These are phyloP conservation scores for Cladobotryum protrusum DNA, from an alignment of 2,329 filamentous ascomycete species.

Conservation along the genomic window DNA sequence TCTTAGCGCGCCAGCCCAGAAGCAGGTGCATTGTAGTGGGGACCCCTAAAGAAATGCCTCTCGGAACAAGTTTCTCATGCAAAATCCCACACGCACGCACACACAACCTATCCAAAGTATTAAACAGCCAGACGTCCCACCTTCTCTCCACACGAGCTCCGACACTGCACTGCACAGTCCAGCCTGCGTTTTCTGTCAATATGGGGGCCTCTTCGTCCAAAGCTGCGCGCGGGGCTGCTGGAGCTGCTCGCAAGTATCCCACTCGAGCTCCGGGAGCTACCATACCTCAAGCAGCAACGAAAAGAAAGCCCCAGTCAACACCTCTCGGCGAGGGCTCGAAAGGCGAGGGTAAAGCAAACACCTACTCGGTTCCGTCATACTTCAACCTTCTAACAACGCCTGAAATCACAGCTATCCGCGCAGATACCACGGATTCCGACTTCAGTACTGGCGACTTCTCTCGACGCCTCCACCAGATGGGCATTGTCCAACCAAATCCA, in stretches of 20 bases:
- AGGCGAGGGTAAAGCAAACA: constrained; percentile 17
- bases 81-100: neutral
- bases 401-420: constrained; percentile 29
- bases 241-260: constrained; percentile 37
- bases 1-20: neutral
- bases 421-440: constrained; percentile 38
- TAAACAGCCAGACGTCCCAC: neutral
- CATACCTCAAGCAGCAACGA: constrained; percentile 14
- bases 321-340: constrained; percentile 10
- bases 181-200: too few relatives aligned
- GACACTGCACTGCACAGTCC: neutral
- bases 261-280: constrained; percentile 27
- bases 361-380: neutral
- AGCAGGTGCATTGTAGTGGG: neutral
- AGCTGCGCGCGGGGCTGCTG: constrained; percentile 4
- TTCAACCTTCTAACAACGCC: neutral
- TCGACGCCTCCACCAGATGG: constrained; percentile 47
- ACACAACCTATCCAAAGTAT: too few relatives aligned
- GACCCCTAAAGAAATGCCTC: neutral
- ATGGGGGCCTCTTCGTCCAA: constrained; percentile 14
- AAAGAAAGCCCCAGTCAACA: constrained; percentile 10
- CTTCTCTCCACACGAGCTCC: neutral
- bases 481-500: constrained; percentile 48
- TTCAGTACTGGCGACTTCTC: constrained; percentile 40
- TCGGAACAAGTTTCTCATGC: neutral